A percentile compares a stretch with the other conserved stretches of the same genome.
phyloP scores from a whole-genome alignment of 768 basidiomycete genomes.

The Calocera viscosa region DNA sequence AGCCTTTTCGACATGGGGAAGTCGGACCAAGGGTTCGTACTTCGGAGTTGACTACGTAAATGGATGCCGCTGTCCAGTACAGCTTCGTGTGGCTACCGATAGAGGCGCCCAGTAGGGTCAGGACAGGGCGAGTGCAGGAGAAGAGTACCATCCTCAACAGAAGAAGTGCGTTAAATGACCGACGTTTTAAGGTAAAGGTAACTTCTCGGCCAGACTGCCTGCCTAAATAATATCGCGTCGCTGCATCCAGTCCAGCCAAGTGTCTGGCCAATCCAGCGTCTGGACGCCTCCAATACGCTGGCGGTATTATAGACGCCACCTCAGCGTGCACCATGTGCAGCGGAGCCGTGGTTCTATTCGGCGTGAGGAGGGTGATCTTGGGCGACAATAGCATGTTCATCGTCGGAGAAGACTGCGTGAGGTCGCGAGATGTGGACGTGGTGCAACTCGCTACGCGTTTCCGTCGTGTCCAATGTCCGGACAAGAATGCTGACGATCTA shows the following conservation, averaged over 20 bases:
- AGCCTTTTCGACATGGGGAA: too few species aligned
- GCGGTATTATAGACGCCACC: slow-evolving; percentile 17
- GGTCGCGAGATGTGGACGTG: slow-evolving; percentile 42
- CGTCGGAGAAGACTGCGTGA: slow-evolving; percentile 42
- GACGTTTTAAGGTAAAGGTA: neutral
- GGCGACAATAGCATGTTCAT: slow-evolving; percentile 47
- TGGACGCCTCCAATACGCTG: slow-evolving; percentile 16
- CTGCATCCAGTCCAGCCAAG: too few species aligned
- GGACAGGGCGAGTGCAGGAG: slow-evolving; percentile 38
- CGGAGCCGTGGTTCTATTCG: slow-evolving; percentile 49
- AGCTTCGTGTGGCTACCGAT: too few species aligned
- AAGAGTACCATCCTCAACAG: slow-evolving; percentile 35
- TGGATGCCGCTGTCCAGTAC: too few species aligned
- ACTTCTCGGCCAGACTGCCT: slow-evolving; percentile 21
- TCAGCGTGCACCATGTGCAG: slow-evolving; percentile 55
- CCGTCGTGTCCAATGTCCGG: neutral
- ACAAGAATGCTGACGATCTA: slow-evolving; percentile 11
- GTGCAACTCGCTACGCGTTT: slow-evolving; percentile 27
- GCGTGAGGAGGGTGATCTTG: slow-evolving; percentile 49
- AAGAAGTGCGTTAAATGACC: slow-evolving; percentile 27
- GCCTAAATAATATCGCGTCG: slow-evolving; percentile 43
- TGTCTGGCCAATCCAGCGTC: slow-evolving; percentile 6
- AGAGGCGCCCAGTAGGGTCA: too few species aligned
- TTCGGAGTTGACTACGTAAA: too few species aligned
- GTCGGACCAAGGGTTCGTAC: too few species aligned